phyloP scores from a whole-genome alignment of 257 asterid genomes.

The Eucommia ulmoides region DNA sequence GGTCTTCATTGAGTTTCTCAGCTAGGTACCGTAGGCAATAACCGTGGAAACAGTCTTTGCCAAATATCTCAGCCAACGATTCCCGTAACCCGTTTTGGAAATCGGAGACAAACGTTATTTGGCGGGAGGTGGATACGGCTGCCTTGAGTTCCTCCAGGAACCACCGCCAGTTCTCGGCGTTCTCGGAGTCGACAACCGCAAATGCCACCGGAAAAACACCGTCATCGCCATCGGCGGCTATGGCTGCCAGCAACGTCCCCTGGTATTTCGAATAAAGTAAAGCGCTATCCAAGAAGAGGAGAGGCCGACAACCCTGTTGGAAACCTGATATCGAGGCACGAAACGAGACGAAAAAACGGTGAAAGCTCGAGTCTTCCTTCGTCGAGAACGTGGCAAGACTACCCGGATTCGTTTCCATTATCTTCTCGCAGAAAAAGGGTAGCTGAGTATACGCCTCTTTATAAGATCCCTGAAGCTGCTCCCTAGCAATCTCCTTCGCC shows the following conservation, averaged over 20 bases:
- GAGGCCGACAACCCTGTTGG: constrained; percentile 4
- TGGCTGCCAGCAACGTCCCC: background rate
- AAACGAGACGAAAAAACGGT: background rate
- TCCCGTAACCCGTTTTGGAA: background rate
- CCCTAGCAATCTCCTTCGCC: constrained; percentile 3
- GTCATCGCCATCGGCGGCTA: constrained; percentile 1
- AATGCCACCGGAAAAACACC: constrained; percentile 1
- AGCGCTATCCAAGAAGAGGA: constrained; percentile 1
- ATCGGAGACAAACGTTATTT: background rate
- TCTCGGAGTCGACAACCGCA: background rate
- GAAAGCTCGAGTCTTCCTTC: constrained; percentile 1
- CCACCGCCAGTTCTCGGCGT: background rate
- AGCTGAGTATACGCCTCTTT: background rate
- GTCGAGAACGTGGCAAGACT: background rate
- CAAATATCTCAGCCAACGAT: background rate
- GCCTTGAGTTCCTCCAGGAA: background rate
- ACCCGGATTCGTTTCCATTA: background rate
- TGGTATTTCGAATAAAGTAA: background rate
- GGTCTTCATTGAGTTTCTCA: constrained; percentile 1
- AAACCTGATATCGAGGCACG: constrained; percentile 1
- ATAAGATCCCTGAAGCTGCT: constrained; percentile 2
- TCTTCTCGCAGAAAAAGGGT: constrained; percentile 3
- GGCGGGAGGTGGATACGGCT: background rate
- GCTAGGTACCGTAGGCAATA: constrained; percentile 1
- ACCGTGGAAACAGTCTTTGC: constrained; percentile 1